These are phyloP conservation scores for Tolypocladium cylindrosporum DNA, from an alignment of 2,329 filamentous ascomycete species.

Conservation along the genomic window DNA sequence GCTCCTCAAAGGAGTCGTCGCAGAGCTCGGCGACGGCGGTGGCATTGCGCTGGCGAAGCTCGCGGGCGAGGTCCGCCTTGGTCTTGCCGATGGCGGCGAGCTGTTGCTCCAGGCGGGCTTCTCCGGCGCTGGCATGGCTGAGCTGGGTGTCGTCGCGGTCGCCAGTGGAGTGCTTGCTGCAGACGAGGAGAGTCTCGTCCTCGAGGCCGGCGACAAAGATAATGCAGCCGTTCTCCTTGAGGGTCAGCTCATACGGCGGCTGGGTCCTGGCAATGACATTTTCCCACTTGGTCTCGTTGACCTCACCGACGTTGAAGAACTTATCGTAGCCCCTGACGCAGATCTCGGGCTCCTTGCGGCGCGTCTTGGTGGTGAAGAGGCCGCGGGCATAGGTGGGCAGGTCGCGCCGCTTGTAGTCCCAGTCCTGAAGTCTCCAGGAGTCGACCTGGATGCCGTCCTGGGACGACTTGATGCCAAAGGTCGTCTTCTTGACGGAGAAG, in stretches of 20 bases:
- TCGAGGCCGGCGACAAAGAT: slow-evolving; percentile 92
- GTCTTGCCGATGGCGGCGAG: slow-evolving; percentile 68
- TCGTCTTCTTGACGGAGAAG: slow-evolving; percentile 72
- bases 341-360: slow-evolving; percentile 62
- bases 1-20: slow-evolving; percentile 93
- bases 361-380: slow-evolving; percentile 73
- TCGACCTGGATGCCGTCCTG: slow-evolving; percentile 59
- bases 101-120: slow-evolving; percentile 73
- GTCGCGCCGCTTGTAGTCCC: slow-evolving; percentile 83
- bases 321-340: slow-evolving; percentile 91
- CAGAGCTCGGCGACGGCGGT: slow-evolving; percentile 94
- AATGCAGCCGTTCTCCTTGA: slow-evolving; percentile 99
- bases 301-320: slow-evolving; percentile 91
- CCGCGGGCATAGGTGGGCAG: slow-evolving; percentile 90
- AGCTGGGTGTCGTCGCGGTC: slow-evolving; percentile 57
- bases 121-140: slow-evolving; percentile 79
- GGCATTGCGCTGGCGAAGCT: slow-evolving; percentile 70
- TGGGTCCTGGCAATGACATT: slow-evolving; percentile 66
- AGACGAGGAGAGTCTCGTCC: slow-evolving; percentile 84
- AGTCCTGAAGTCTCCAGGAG: slow-evolving; percentile 90
- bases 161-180: slow-evolving; percentile 96
- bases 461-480: slow-evolving; percentile 56
- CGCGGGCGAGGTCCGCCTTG: slow-evolving; percentile 64
- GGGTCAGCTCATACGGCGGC: slow-evolving; percentile 87
- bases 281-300: slow-evolving; percentile 70